Evolutionary conservation across 805 yeast species (phyloP), one percentile per base, ranked within the genome.

Genomic region (Saccharomycopsis fibuligera): DNA sequence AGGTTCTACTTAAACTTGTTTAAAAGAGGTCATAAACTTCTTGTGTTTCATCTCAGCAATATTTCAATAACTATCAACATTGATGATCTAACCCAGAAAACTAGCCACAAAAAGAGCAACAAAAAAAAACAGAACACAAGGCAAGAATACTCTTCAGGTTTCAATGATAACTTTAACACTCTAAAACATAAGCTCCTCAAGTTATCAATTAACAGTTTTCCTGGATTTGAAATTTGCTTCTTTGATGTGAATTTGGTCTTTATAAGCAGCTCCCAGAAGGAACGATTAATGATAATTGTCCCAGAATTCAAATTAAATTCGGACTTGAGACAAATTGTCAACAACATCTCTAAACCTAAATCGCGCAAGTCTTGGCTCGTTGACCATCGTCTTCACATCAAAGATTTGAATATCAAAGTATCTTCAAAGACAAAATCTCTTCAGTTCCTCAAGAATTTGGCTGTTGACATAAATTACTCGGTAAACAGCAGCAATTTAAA

Each of bases 181-280:
- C 21, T 43, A n/a, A 23, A 29, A 3, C 21, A 35, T 10, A 24
- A 55, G 9, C 16, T 59, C 1, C 14, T 54, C 1, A 46, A 52
- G 17, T 44, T 56, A n/a, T n/a, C 57, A 5, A 31, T 58, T 6
- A 41, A 49, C 2, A 50, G 48, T 9, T 47, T 59, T 23, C 66
- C 66, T 0, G 60, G 60, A 30, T 21, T 54, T 3, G 55, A 57
- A 1, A 16, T 64, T 3, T 45, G 45, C 29, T 29, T 64, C 6
- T 29, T 35, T n/a, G 49, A 54, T 17, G 22, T 56, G 3, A 42
- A 29, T 3, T 4, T 62, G 8, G 30, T 42, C 1, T 2, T 48
- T 9, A 31, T 27, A 19, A 17, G 45, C 9, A 27, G 47, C 30
- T 41, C 39, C 8, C 33, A 35, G 17, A 23, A 43, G 16, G 35